Base-by-base conservation (phyloP, 495 filamentous ascomycete genomes). In the Aspergillus avenaceus region DNA sequence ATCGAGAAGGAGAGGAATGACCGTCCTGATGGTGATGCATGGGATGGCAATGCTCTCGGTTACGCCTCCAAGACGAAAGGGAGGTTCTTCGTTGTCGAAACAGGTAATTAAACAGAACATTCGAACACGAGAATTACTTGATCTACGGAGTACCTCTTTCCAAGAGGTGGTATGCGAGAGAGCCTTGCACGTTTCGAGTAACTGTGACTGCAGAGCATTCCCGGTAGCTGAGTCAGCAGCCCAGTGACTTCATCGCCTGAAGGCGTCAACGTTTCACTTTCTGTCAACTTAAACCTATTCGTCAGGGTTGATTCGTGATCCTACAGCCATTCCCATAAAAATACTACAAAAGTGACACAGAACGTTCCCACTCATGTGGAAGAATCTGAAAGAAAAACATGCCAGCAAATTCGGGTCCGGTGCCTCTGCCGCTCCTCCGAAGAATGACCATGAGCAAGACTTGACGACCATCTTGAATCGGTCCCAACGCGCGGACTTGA, bases 31-130 rank as follows among this genome's bases (percentile, higher is more conserved):
- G 65, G 64, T n/a, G 52, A 56, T 38, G 56, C 56, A 19, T 76
- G 72, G 67, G 69, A 80, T 61, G 90, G 87, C 76, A 79, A 92
- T 71, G 83, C 84, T 2, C 62, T 95, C 28, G 78, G 71, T 0
- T 74, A 75, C 18, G 86, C 89, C 1, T 71, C 77, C 24, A 79
- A 82, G 64, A 89, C 72, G 31, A 79, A 79, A 8, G 88, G 86
- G 21, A 77, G 73, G 54, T 96, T 84, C 62, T 92, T 96, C 50
- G 83, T 92, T 29, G 90, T 95, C 16, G 81, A 90, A 51, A 88
- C 81, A 47, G 77, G 46, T 16, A 41, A 29, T 25, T 29, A 21
- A 12, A 19, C 8, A 11, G 21, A 8, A 7, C 4, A 5, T 2
- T 26, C 24, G 1, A 45, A 26, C n/a, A n/a, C n/a, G n/a, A n/a